A percentile compares a stretch with the other conserved stretches of the same genome.
phyloP scores from a whole-genome alignment of 2,329 filamentous ascomycete genomes.

The Metarhizium sp. region DNA sequence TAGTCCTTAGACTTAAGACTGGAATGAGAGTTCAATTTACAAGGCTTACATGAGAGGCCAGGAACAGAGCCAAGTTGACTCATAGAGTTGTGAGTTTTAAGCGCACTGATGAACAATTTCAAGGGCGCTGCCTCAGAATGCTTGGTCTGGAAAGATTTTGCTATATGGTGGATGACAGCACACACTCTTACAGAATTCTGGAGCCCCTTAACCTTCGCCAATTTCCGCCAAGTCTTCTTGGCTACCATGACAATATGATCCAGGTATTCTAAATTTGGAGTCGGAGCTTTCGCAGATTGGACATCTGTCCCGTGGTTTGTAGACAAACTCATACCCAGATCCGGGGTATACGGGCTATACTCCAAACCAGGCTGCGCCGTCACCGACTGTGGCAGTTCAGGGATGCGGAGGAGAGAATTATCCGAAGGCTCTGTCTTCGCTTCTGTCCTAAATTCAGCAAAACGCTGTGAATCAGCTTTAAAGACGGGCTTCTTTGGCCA shows the following conservation, averaged over 20 bases:
- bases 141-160: conserved; percentile 22
- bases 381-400: not conserved
- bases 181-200: not conserved
- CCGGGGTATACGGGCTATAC: not conserved
- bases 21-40: conserved; percentile 19
- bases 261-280: not conserved
- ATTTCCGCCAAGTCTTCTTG: not conserved
- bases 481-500: conserved; percentile 74
- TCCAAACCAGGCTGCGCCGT: not conserved
- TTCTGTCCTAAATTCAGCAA: not conserved
- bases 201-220: not conserved
- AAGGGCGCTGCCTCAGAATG: conserved; percentile 50
- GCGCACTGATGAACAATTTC: conserved; percentile 47
- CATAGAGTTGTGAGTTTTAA: conserved; percentile 47
- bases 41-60: conserved; percentile 44
- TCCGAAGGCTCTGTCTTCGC: not conserved
- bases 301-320: not conserved
- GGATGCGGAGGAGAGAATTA: not conserved
- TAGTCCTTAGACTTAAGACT: conserved; percentile 25
- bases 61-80: conserved; percentile 33
- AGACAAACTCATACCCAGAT: not conserved
- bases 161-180: not conserved
- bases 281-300: not conserved
- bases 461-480: conserved; percentile 41
- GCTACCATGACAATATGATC: not conserved